Evolutionary conservation across 768 basidiomycete genomes (phyloP), one percentile per base, ranked within the genome.

Genomic region (Lentinula detonsa): DNA sequence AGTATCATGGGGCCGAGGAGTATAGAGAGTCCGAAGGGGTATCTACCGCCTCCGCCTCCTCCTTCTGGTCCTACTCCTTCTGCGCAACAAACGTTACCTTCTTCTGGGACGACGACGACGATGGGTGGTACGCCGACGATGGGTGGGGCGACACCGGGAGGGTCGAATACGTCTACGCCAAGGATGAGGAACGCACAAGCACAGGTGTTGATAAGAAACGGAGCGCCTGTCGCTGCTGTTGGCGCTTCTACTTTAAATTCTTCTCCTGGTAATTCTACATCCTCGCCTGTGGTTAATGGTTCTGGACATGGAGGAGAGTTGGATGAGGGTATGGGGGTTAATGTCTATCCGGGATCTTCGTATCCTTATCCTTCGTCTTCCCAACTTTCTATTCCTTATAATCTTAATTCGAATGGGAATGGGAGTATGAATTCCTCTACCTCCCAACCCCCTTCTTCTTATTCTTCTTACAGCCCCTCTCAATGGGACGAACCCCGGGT

Each of bases 401-500:
- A 51, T 16, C 50, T 16, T 28, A 28, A 28, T 28, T 28, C 28
- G 28, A 28, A 28, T 28, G 28, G 28, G 28, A 28, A 28, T 28
- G 28, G 28, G 28, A 28, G 28, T 28, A 28, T 28, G 6, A 46
- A 21, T 23, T n/a, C 31, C 1, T 51, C 50, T 1, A 33, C 18
- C 2, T 35, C 50, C 13, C 10, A 8, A 28, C 50, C 34, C 15
- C 23, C 50, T 6, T 50, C 49, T 7, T 13, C 49, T 16, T 9
- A 3, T 23, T 5, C 49, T 13, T 9, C 49, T 10, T 21, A 21
- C 13, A 4, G 28, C n/a, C 21, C 46, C 9, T 48, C 46, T 9
- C 13, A 76, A 66, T 85, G 84, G 80, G 88, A 89, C 45, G 90
- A 91, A 64, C 85, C 85, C 6, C 73, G 85, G 60, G 73, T 85